Evolutionary conservation across 2,329 filamentous ascomycete genomes (phyloP).

Genomic region (Aspergillus aculeatinus): DNA sequence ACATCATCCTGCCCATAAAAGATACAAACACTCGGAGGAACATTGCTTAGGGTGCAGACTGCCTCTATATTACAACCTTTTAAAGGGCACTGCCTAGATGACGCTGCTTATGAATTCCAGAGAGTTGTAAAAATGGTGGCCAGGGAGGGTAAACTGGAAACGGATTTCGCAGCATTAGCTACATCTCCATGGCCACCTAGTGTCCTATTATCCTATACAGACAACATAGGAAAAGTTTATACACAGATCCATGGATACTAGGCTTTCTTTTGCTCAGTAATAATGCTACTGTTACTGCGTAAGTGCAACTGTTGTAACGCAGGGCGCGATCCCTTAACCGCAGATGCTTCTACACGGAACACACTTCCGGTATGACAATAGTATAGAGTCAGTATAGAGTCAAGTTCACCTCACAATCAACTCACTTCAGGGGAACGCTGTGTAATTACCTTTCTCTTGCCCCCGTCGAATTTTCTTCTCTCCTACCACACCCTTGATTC

Average conservation of each 20-base stretch:
- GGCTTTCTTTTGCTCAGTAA: neutral
- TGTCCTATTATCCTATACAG: too few relatives aligned
- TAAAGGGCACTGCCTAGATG: too few relatives aligned
- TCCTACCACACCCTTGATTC: neutral
- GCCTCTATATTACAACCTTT: too few relatives aligned
- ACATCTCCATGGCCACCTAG: too few relatives aligned
- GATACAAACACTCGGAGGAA: too few relatives aligned
- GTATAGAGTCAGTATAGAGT: neutral
- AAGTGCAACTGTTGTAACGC: neutral
- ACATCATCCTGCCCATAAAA: too few relatives aligned
- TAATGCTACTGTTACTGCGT: neutral
- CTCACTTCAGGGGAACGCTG: neutral
- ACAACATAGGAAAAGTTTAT: too few relatives aligned
- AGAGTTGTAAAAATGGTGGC: too few relatives aligned
- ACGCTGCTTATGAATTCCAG: too few relatives aligned
- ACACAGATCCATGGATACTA: neutral
- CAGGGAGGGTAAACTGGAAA: too few relatives aligned
- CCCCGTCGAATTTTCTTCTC: neutral
- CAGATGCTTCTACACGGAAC: neutral
- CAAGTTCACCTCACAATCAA: neutral
- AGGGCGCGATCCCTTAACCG: neutral
- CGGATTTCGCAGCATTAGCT: too few relatives aligned
- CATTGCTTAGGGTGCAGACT: too few relatives aligned
- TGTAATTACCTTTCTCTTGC: neutral
- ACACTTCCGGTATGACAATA: neutral